Conservation (phyloP, 306 rosid species). For the Chamaecrista fasciculata region DNA sequence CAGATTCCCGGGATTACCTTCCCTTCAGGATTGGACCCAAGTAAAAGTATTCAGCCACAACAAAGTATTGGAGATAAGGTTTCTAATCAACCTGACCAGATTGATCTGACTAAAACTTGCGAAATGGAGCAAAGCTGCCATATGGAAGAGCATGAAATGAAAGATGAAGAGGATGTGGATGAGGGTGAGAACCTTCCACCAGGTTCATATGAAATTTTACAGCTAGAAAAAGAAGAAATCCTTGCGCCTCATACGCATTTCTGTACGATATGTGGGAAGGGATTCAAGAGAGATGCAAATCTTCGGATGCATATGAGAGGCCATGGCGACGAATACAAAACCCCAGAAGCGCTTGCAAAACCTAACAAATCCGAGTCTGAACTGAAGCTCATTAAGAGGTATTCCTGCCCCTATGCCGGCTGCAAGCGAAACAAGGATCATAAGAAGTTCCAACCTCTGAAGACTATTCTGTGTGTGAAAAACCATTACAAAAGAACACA, state of each 20-base stretch:
- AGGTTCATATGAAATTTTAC: constrained; percentile 91
- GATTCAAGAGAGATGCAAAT: constrained; percentile 98
- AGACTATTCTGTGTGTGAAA: constrained; percentile 94
- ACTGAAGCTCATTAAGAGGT: constrained; percentile 76
- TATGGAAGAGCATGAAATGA: constrained; percentile 75
- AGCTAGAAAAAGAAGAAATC: constrained; percentile 93
- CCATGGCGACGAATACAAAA: constrained; percentile 95
- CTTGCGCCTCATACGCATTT: constrained; percentile 98
- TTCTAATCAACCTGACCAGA: constrained; percentile 48
- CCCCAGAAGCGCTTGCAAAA: constrained; percentile 96
- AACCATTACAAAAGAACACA: constrained; percentile 99
- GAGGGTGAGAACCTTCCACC: constrained; percentile 92
- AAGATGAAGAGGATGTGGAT: constrained; percentile 88
- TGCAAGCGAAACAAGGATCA: constrained; percentile 98
- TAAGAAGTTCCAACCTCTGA: constrained; percentile 88
- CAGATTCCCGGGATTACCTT: constrained; percentile 45
- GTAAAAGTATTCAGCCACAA: constrained; percentile 39
- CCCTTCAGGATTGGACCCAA: constrained; percentile 43
- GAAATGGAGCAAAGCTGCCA: constrained; percentile 53
- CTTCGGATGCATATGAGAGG: constrained; percentile 99
- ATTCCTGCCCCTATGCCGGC: constrained; percentile 87
- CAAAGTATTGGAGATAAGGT: constrained; percentile 40
- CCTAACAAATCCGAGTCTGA: constrained; percentile 65
- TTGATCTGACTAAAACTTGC: constrained; percentile 36
- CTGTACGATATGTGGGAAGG: constrained; percentile 96